Conservation (phyloP, 805 yeast genomes). For the Suhomyces canberraensis region DNA sequence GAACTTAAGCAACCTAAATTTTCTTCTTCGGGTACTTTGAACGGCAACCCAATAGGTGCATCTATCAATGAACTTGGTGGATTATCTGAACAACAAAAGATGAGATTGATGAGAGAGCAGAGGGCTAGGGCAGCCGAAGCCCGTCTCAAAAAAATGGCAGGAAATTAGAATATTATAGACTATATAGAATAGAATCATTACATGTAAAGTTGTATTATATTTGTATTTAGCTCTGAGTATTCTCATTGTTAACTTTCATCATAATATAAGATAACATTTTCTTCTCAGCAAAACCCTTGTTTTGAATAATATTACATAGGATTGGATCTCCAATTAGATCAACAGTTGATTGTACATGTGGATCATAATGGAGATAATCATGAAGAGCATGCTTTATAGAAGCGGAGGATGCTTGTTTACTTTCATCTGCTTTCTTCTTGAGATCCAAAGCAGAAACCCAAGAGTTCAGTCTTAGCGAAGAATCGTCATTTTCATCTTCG, state of each 20-base stretch:
- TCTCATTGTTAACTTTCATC: constrained; percentile 28
- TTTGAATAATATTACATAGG: constrained; percentile 23
- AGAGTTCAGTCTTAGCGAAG: constrained; percentile 7
- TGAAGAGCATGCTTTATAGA: constrained; percentile 56
- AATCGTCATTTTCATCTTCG: constrained; percentile 8
- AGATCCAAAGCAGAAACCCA: constrained; percentile 61
- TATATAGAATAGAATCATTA: not conserved
- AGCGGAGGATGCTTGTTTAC: constrained; percentile 24
- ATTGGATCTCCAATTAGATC: constrained; percentile 21
- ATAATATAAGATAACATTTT: constrained; percentile 33
- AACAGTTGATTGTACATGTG: constrained; percentile 18
- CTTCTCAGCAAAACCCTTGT: constrained; percentile 16
- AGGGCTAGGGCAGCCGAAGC: constrained; percentile 97
- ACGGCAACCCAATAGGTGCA: constrained; percentile 20
- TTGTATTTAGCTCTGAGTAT: too few species aligned
- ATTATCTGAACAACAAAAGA: constrained; percentile 68
- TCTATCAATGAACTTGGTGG: constrained; percentile 51
- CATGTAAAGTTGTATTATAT: too few species aligned
- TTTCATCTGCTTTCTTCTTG: constrained; percentile 27
- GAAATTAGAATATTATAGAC: too few species aligned
- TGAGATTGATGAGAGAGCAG: constrained; percentile 85
- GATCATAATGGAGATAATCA: constrained; percentile 64
- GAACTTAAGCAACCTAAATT: constrained; percentile 34
- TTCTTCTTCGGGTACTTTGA: constrained; percentile 33
- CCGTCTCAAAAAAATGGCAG: constrained; percentile 37